These are phyloP conservation scores for Diaporthe velutina DNA, from an alignment of 2,329 filamentous ascomycete genomes.

Conservation along the genomic window DNA sequence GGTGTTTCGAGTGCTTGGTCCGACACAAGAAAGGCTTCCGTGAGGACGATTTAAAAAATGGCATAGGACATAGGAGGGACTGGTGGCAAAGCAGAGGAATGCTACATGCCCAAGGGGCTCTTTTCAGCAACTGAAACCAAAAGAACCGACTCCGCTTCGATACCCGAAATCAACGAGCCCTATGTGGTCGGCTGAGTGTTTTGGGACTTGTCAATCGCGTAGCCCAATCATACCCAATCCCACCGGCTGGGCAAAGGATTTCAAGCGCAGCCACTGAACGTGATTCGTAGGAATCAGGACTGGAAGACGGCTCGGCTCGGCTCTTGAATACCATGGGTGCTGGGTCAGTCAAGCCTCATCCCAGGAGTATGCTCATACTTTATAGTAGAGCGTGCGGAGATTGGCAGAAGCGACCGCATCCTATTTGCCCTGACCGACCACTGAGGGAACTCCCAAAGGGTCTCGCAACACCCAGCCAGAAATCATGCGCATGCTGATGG, in stretches of 20 bases:
- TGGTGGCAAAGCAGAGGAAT: conserved; percentile 39
- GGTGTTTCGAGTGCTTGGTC: conserved; percentile 41
- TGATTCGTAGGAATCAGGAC: too few relatives aligned
- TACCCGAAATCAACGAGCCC: conserved; percentile 23
- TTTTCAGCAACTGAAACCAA: conserved; percentile 40
- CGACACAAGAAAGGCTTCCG: conserved; percentile 39
- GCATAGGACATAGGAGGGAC: conserved; percentile 32
- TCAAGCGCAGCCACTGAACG: too few relatives aligned
- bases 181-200: conserved; percentile 13
- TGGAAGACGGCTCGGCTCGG: not conserved
- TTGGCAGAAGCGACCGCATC: not conserved
- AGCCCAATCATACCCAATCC: not conserved
- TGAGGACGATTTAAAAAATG: conserved; percentile 32
- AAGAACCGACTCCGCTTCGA: conserved; percentile 38
- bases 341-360: not conserved
- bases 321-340: not conserved
- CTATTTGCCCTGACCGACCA: not conserved
- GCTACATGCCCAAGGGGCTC: conserved; percentile 38
- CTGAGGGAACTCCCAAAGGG: not conserved
- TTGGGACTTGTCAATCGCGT: conserved; percentile 4
- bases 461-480: not conserved
- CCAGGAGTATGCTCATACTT: not conserved
- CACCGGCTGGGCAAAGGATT: too few relatives aligned
- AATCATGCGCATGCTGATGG: not conserved
- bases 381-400: not conserved